Conservation (phyloP, 1,284 basidiomycete species). For the Ceratobasidium theobromae region DNA sequence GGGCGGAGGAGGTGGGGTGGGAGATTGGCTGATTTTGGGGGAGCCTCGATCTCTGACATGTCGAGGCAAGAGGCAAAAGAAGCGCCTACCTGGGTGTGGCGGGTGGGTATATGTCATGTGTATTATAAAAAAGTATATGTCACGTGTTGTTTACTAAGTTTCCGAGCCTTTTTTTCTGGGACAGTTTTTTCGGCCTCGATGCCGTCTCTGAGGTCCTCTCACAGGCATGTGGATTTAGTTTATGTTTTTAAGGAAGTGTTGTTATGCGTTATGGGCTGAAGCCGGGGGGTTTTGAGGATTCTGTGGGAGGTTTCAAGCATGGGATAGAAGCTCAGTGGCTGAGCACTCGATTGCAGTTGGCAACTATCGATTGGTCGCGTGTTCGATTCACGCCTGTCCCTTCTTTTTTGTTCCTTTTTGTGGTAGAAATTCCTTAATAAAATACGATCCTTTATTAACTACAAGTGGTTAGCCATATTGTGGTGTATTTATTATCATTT, state of each 20-base stretch:
- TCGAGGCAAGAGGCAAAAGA: neutral
- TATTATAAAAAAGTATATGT: neutral
- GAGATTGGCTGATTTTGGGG: slow-evolving; percentile 39
- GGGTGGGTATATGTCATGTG: neutral
- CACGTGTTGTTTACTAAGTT: too few species aligned
- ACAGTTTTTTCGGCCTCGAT: too few species aligned
- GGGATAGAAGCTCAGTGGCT: slow-evolving; percentile 29
- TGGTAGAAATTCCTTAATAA: neutral
- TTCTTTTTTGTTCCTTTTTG: neutral
- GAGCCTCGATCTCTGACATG: slow-evolving; percentile 27
- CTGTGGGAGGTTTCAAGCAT: too few species aligned
- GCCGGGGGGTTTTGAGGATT: too few species aligned
- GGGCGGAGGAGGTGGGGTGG: slow-evolving; percentile 61
- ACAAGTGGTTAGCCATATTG: too few species aligned
- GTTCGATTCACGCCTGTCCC: slow-evolving; percentile 20
- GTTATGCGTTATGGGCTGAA: too few species aligned
- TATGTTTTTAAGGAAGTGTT: too few species aligned
- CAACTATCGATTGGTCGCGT: slow-evolving; percentile 9
- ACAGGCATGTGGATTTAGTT: too few species aligned
- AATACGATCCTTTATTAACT: too few species aligned
- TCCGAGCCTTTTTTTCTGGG: too few species aligned
- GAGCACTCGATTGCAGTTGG: slow-evolving; percentile 27
- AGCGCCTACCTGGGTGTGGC: neutral
- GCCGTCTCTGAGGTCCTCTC: too few species aligned
- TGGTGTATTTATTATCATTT: too few species aligned